Evolutionary conservation across 2,329 filamentous ascomycete species (phyloP), one percentile per base, ranked within the genome.

Genomic region (Aspergillus texensis): DNA sequence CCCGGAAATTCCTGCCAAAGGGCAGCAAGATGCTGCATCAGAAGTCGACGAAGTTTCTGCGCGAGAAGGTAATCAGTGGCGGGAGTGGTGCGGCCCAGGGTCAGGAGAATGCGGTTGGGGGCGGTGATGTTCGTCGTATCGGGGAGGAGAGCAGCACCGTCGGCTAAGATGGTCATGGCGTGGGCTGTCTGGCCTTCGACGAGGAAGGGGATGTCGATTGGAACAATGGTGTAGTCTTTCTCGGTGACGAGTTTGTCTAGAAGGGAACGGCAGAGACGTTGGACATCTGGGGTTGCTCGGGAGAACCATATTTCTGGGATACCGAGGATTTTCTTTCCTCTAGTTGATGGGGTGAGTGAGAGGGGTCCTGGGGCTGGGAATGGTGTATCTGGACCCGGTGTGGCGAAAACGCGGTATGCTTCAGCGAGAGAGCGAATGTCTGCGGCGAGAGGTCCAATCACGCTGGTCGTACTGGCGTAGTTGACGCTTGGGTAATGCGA

Each of bases 341-440:
- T 36, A 19, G 39, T 36, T n/a, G 61, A 39, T 83, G 80, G n/a
- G 79, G 68, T 10, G 86, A 87, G 4, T 62, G 66, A 19, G 78
- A 78, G 32, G 85, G 80, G 52, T 30, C 67, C 58, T n/a, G 64
- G 61, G 14, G 66, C 28, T 3, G 60, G 61, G 57, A 94, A 93
- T 19, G 83, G 79, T 19, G 83, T 78, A 34, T 81, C 76, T 0
- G 88, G 85, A 73, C 94, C 84, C 0, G 91, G 89, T 64, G 87
- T 85, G 4, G 89, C 84, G 82, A 94, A 90, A 68, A 90, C 75
- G 57, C 89, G 87, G 79, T 93, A 96, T n/a, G 89, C 88, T 59
- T 91, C 82, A 67, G 89, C 88, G 9, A 96, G 84, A 71, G 94
- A 92, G 16, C 86, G 80, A 66, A 89, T 90, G 53, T 86, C 92